Evolutionary conservation across 768 basidiomycete genomes (phyloP), one percentile per base, ranked within the genome.

Genomic region (Albatrellus ellisii): DNA sequence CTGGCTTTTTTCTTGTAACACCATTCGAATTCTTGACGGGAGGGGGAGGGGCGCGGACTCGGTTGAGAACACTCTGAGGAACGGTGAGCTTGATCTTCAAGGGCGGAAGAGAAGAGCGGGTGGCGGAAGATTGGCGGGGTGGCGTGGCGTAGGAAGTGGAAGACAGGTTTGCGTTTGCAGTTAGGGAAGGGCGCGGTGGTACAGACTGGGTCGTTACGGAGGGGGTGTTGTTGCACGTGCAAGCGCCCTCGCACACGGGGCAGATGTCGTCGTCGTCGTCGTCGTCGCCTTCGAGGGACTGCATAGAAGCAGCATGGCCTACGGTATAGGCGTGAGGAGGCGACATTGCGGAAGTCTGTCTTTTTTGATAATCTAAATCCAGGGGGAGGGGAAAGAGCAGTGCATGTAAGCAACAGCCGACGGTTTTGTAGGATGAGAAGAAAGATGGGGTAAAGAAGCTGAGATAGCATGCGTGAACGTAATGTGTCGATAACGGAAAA

Each of bases 231-330:
- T 63, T 59, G 69, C 85, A 88, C 24, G 81, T 87, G 67, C 85
- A 89, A 56, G 84, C 78, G 56, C 81, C 79, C 68, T 88, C 86
- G 82, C 85, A 89, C 49, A 88, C 83, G 6, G 84, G 85, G 60
- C 85, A 89, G 43, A 88, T 85, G 59, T 86, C 79, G 73, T 75
- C 73, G 69, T 84, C 81, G 56, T 87, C 85, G 61, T 82, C 79
- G 65, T 77, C 35, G 35, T 36, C 34, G 34, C n/a, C n/a, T 14
- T 17, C 75, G 62, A 70, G 66, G 46, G 51, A 49, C 26, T 54
- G 48, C 26, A 42, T 47, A 25, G 51, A 45, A 48, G 51, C 48
- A 62, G 56, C 64, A 58, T 53, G 54, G 66, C 59, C 72, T 66
- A 70, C 64, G 67, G 76, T 78, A 77, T 75, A 65, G 66, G 73